Evolutionary conservation across 1,284 basidiomycete species (phyloP).

Genomic region (Marasmius sp.): DNA sequence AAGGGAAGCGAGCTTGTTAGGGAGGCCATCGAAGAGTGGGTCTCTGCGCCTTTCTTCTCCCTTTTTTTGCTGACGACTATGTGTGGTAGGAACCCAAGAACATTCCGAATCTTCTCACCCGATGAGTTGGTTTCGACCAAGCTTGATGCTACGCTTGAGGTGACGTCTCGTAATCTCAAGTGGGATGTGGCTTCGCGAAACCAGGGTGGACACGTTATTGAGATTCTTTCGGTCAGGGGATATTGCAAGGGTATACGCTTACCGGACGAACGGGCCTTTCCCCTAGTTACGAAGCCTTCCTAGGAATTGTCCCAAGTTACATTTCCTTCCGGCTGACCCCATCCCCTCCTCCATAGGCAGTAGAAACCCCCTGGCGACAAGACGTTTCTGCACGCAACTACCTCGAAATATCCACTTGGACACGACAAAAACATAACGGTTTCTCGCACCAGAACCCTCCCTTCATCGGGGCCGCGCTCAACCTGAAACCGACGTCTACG

Average conservation of each 20-base stretch:
- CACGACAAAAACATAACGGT: constrained; percentile 78
- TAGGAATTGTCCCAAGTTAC: constrained; percentile 57
- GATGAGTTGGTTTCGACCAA: constrained; percentile 92
- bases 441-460: constrained; percentile 77
- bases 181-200: too few relatives aligned
- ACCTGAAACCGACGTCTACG: constrained; percentile 71
- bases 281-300: constrained; percentile 87
- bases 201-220: constrained; percentile 77
- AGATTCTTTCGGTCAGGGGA: constrained; percentile 87
- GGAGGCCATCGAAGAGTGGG: constrained; percentile 57
- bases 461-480: constrained; percentile 81
- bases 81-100: constrained; percentile 58
- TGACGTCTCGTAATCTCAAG: constrained; percentile 76
- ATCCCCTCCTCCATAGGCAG: constrained; percentile 39
- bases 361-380: constrained; percentile 70
- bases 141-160: constrained; percentile 73
- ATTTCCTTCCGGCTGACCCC: not conserved
- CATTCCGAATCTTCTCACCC: constrained; percentile 89
- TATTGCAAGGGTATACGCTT: constrained; percentile 84
- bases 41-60: not conserved
- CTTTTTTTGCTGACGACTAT: not conserved
- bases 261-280: constrained; percentile 83
- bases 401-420: constrained; percentile 85
- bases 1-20: constrained; percentile 57
- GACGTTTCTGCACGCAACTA: constrained; percentile 86